Base-by-base conservation (phyloP, 2,329 filamentous ascomycete genomes). In the Tolypocladium tundrense region DNA sequence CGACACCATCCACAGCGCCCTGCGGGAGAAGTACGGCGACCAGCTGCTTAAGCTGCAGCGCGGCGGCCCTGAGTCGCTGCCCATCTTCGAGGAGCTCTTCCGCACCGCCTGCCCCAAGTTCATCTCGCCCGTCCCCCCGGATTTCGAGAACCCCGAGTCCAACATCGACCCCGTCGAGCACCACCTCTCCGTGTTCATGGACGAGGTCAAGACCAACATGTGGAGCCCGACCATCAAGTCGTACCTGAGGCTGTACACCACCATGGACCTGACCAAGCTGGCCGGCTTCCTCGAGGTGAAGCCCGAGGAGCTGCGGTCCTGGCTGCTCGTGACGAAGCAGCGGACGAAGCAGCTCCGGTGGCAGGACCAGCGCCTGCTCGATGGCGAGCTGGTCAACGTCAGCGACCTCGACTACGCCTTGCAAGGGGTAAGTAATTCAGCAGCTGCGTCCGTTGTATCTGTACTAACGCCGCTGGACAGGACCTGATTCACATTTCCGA, bases 171-270 rank as follows among this genome's bases (percentile, higher is more conserved):
- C 94, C 50, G 85, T 97, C 65, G 93, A 99, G 79, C 94, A 99
- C 81, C 93, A 99, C 77, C 86, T 96, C 64, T 82, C 89, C 68
- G 88, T 99, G 77, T 99, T 99, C 82, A 97, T 99, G 93, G 92
- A 97, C 67, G 94, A 99, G 80, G 93, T 99, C 75, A 96, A 96
- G 86, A 97, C 91, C 77, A 97, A 96, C 77, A 94, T 99, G 85
- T 96, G 86, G 86, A 93, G 90, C 73, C 94, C 94, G 51, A 97
- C 92, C 52, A 89, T 99, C 73, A 96, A 96, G 82, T 97, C 92
- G 62, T 99, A 99, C 81, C 85, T 99, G 66, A 94, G 96, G 73
- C 88, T 99, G 58, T 99, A 99, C 85, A 97, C 94, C 52, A 99
- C 94, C 66, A 97, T 99, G 93, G 94, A 99, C 70, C 82, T 99